Evolutionary conservation across 106 monocot genomes (phyloP), one percentile per base, ranked within the genome.

Genomic region (Allium fistulosum): DNA sequence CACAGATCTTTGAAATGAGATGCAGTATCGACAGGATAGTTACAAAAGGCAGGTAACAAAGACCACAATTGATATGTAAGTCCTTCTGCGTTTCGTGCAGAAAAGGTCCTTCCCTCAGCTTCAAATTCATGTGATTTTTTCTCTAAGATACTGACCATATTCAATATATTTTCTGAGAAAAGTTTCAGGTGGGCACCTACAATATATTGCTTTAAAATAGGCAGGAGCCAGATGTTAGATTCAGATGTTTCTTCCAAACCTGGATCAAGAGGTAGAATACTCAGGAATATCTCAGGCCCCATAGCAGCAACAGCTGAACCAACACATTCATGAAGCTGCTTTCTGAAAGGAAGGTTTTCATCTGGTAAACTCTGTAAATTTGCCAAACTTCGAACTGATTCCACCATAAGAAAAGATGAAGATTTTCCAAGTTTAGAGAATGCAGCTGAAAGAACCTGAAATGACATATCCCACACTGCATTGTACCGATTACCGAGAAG

Each of bases 291-390:
- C 71, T 97, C 82, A 45, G 92, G 97, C 3, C 97, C 92, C 80
- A 97, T 69, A 6, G 92, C 89, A 67, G 55, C 74, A 63, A 97
- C 47, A 58, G 89, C 97, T 22, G 92, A 80, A 17, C 97, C 97
- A 87, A 97, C 49, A 79, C 89, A 89, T 80, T 87, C 87, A 84
- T 89, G 80, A 73, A 97, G 92, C 92, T 97, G 82, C 87, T 82
- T 8, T 57, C 63, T 70, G 49, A 56, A 66, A 46, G 14, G 63
- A 65, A 8, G 1, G 28, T 92, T 84, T 69, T 92, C 92, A 71
- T 97, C 86, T 17, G 88, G 65, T 59, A 92, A 74, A 4, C 72
- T 91, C 58, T 96, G 75, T 76, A 96, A 77, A 61, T 92, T 86
- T 68, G 84, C 86, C 46, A 97, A 69, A 67, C 65, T 92, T 51